Evolutionary conservation across 129 eudicot genomes (phyloP).

Genomic region (Saussurea involucrata): DNA sequence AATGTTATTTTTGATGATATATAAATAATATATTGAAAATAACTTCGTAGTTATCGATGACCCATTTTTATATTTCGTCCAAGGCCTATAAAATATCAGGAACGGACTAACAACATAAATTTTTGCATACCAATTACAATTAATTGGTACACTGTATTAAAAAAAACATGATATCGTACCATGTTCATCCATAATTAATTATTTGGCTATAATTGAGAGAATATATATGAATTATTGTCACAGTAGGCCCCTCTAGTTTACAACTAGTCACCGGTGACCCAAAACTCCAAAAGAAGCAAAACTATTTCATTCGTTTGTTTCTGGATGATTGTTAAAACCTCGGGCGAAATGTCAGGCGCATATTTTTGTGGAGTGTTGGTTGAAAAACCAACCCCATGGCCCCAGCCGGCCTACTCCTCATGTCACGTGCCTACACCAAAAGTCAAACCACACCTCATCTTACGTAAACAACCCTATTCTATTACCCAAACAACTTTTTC

Average conservation of each 20-base stretch:
- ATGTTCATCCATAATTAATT: too few species aligned
- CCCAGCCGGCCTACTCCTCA: conserved; percentile 6
- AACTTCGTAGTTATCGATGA: too few species aligned
- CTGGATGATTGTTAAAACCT: conserved; percentile 20
- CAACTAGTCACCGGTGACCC: background rate
- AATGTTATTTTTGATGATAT: too few species aligned
- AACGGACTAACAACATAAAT: too few species aligned
- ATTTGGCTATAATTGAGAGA: too few species aligned
- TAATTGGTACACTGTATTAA: too few species aligned
- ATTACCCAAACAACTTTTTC: background rate
- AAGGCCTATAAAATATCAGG: too few species aligned
- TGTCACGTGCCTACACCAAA: conserved; percentile 14
- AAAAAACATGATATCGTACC: too few species aligned
- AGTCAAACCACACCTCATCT: conserved; percentile 23
- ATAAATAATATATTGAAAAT: too few species aligned
- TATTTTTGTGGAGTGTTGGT: conserved; percentile 32
- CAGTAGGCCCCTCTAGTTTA: background rate
- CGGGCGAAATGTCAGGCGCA: conserved; percentile 55
- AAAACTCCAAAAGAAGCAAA: background rate
- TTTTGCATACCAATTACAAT: too few species aligned
- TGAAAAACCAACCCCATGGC: conserved; percentile 10
- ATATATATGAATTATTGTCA: background rate
- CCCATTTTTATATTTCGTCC: too few species aligned
- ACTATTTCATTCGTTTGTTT: background rate
- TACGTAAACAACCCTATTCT: background rate